Conservation (phyloP, 2,329 filamentous ascomycete genomes). For the Paracoccidioides brasiliensis region DNA sequence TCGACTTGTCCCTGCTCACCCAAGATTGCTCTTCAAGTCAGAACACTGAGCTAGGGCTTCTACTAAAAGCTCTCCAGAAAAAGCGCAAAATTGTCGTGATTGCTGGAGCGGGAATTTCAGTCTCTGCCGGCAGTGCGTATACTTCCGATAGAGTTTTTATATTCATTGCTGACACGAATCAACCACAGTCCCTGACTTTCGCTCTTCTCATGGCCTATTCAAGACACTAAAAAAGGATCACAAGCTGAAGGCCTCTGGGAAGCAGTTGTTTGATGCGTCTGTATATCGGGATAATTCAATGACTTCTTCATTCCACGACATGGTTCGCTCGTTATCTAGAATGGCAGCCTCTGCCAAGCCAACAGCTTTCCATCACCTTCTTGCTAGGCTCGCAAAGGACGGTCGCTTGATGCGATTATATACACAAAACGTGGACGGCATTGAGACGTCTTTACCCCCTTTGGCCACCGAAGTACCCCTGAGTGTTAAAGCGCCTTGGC, state of each 20-base stretch:
- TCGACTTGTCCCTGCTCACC: conserved; percentile 47
- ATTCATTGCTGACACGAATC: conserved; percentile 6
- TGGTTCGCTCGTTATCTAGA: conserved; percentile 80
- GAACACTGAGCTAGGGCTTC: conserved; percentile 49
- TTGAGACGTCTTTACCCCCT: conserved; percentile 73
- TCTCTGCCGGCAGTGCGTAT: conserved; percentile 74
- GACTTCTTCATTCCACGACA: conserved; percentile 84
- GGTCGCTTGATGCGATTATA: conserved; percentile 81
- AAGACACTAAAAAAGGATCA: conserved; percentile 72
- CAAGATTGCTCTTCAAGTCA: conserved; percentile 36
- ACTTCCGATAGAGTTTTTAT: conserved; percentile 10
- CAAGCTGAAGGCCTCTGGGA: conserved; percentile 84
- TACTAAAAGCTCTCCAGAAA: conserved; percentile 64
- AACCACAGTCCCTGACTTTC: conserved; percentile 73
- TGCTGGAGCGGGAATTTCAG: conserved; percentile 91
- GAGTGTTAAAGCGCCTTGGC: conserved; percentile 78
- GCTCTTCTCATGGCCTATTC: conserved; percentile 82
- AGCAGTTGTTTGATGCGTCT: conserved; percentile 91
- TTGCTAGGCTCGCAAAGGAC: conserved; percentile 79
- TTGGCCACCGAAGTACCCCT: conserved; percentile 71
- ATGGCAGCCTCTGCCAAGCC: conserved; percentile 66
- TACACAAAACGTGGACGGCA: conserved; percentile 91
- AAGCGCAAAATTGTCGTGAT: conserved; percentile 96
- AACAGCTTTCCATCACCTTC: conserved; percentile 82
- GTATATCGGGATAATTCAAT: conserved; percentile 88